Conservation (phyloP, 108 stramenopile species). For the Cyclotella choctawhatcheeana region DNA sequence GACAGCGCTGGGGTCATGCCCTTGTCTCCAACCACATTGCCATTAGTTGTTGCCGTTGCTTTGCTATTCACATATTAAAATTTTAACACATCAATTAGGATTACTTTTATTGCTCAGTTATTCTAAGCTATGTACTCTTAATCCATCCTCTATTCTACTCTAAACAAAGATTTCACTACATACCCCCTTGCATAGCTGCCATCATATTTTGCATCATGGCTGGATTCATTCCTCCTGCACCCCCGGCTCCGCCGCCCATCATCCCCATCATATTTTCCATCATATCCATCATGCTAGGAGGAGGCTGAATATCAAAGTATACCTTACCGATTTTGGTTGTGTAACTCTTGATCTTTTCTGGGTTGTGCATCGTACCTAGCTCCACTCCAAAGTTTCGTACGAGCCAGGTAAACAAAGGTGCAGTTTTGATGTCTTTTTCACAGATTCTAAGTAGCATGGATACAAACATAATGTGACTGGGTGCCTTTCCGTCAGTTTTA, state of each 20-base stretch:
- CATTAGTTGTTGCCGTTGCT: too few species aligned
- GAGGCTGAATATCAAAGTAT: constrained; percentile 90
- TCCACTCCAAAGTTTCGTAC: constrained; percentile 79
- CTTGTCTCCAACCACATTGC: too few species aligned
- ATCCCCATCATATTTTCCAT: constrained; percentile 90
- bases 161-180: constrained; percentile 8
- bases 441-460: constrained; percentile 79
- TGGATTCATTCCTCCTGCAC: constrained; percentile 76
- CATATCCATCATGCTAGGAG: constrained; percentile 88
- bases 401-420: constrained; percentile 84
- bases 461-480: constrained; percentile 76
- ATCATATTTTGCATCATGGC: constrained; percentile 85
- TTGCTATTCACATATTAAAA: too few species aligned
- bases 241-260: constrained; percentile 65
- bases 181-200: constrained; percentile 59
- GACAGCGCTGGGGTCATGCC: too few species aligned
- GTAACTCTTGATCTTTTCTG: constrained; percentile 69
- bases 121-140: too few species aligned
- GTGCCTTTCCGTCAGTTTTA: constrained; percentile 82
- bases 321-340: constrained; percentile 89
- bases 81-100: too few species aligned
- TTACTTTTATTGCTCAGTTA: too few species aligned
- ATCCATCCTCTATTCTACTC: too few species aligned
- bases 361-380: constrained; percentile 74
- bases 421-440: constrained; percentile 83